phyloP scores from a whole-genome alignment of 768 basidiomycete species.

The Naganishia randhawae region DNA sequence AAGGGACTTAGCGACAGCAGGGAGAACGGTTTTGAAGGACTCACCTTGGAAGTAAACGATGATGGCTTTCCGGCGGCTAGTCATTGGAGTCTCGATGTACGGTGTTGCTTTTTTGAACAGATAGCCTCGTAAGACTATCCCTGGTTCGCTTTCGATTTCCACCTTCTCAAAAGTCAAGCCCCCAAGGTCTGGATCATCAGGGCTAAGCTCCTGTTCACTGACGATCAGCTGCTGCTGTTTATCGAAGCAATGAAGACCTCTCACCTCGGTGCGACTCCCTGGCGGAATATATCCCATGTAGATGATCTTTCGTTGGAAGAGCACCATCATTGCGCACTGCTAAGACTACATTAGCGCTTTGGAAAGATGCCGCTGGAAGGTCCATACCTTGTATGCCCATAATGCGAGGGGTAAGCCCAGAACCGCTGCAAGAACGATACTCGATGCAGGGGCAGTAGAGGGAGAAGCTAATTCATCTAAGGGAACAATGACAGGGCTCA shows the following conservation, averaged over 20 bases:
- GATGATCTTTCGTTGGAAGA: constrained; percentile 58
- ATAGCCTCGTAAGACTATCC: constrained; percentile 7
- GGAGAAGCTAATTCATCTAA: constrained; percentile 19
- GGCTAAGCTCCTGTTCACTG: not conserved
- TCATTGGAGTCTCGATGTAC: too few species aligned
- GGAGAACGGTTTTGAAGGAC: not conserved
- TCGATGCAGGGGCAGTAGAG: constrained; percentile 45
- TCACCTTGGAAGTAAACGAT: constrained; percentile 53
- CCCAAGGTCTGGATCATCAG: constrained; percentile 35
- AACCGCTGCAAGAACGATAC: constrained; percentile 46
- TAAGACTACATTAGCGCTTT: not conserved
- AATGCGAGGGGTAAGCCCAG: constrained; percentile 52
- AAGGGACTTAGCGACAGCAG: not conserved
- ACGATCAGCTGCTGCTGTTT: not conserved
- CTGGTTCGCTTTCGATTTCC: constrained; percentile 33
- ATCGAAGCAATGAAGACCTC: not conserved
- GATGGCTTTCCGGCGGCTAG: constrained; percentile 37
- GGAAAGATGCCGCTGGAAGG: not conserved
- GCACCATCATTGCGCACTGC: constrained; percentile 56
- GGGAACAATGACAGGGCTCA: not conserved
- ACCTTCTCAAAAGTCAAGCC: constrained; percentile 48
- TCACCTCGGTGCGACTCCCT: constrained; percentile 25
- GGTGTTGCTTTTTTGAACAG: constrained; percentile 24
- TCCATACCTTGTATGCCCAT: constrained; percentile 54
- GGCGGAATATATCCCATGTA: constrained; percentile 53